Conservation (phyloP, 495 filamentous ascomycete species). For the Podospora comata region DNA sequence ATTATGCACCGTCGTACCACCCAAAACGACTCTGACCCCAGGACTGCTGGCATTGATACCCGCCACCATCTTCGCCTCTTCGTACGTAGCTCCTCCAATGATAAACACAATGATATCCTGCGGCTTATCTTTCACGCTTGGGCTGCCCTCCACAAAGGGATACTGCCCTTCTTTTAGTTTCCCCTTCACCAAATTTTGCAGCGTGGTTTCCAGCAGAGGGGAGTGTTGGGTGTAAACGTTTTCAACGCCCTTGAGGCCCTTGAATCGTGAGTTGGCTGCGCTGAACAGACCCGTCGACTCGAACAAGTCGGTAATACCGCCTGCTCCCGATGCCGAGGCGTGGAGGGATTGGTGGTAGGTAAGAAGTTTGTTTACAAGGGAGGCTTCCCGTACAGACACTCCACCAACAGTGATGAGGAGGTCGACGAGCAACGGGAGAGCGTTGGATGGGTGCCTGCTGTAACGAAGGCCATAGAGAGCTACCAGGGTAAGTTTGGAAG, state of each 20-base stretch:
- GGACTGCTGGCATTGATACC: slow-evolving; percentile 88
- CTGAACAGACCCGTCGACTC: slow-evolving; percentile 90
- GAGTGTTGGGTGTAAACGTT: slow-evolving; percentile 99
- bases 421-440: slow-evolving; percentile 77
- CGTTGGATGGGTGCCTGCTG: slow-evolving; percentile 75
- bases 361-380: slow-evolving; percentile 72
- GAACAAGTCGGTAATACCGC: slow-evolving; percentile 82
- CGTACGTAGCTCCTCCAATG: slow-evolving; percentile 88
- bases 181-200: slow-evolving; percentile 91
- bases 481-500: slow-evolving; percentile 82
- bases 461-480: slow-evolving; percentile 93
- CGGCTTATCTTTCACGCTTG: slow-evolving; percentile 83
- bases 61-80: slow-evolving; percentile 92
- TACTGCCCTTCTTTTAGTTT: slow-evolving; percentile 79
- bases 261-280: slow-evolving; percentile 82
- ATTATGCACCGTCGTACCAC: slow-evolving; percentile 81
- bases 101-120: slow-evolving; percentile 96
- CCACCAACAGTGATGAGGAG: slow-evolving; percentile 73
- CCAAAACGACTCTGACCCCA: slow-evolving; percentile 82
- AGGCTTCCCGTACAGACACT: slow-evolving; percentile 67
- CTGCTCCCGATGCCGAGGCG: slow-evolving; percentile 56
- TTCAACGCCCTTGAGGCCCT: slow-evolving; percentile 93
- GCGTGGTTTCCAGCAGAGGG: slow-evolving; percentile 76
- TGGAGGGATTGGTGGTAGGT: slow-evolving; percentile 82
- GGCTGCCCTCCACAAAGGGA: slow-evolving; percentile 86